Conservation (phyloP, 441 rosid genomes). For the Jatropha podagrica region DNA sequence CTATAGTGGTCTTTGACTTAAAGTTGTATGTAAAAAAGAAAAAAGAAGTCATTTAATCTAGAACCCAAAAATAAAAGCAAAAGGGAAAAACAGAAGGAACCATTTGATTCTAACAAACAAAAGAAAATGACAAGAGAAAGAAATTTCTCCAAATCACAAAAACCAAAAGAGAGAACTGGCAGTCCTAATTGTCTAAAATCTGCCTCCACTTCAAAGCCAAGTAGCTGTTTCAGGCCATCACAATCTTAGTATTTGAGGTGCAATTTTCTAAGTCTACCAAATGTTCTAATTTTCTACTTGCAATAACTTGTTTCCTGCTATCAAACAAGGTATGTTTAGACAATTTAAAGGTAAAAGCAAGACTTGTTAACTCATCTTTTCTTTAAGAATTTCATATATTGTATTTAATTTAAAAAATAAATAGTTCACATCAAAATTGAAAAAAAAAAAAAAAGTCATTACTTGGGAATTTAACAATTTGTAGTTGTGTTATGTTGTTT, state of each 20-base stretch:
- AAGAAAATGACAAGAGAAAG: slow-evolving; percentile 24
- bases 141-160: slow-evolving; percentile 19
- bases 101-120: slow-evolving; percentile 29
- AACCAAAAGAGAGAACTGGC: slow-evolving; percentile 22
- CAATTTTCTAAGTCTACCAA: neutral
- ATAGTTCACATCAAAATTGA: neutral
- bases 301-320: neutral
- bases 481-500: neutral
- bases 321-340: neutral
- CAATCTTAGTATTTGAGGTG: neutral
- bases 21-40: neutral
- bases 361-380: neutral
- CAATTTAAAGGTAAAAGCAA: neutral
- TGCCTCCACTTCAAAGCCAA: slow-evolving; percentile 21
- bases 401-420: too few species aligned
- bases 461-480: neutral
- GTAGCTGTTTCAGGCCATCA: slow-evolving; percentile 12
- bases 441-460: neutral
- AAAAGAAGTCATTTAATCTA: slow-evolving; percentile 13
- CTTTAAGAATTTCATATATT: too few species aligned
- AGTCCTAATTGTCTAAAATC: slow-evolving; percentile 15
- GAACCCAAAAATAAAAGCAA: slow-evolving; percentile 27
- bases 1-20: slow-evolving; percentile 25
- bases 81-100: slow-evolving; percentile 33
- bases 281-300: neutral